Evolutionary conservation across 2,329 filamentous ascomycete species (phyloP), one percentile per base, ranked within the genome.

Genomic region (Lecanicillium sp.): DNA sequence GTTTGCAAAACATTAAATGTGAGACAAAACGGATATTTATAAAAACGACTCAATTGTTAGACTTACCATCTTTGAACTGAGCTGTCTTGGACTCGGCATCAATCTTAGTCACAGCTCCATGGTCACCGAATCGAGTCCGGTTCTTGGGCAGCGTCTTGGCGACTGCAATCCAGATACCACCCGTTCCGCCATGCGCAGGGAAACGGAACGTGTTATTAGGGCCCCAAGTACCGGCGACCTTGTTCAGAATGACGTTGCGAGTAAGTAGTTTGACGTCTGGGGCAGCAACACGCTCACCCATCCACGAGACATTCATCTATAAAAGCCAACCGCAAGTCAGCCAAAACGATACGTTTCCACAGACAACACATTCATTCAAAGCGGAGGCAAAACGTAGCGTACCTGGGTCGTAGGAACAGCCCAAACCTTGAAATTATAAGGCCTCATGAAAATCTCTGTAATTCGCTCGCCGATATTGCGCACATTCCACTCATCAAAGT

Each of bases 341-440:
- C 15, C 7, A 18, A n/a, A 6, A 7, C 15, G 5, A 12, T 33
- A 12, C 12, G 6, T 15, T n/a, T 9, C 11, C 14, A 16, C n/a
- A 32, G 37, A 16, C 19, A 30, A 19, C 3, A 11, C 33, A 29
- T n/a, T n/a, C n/a, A n/a, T n/a, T n/a, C n/a, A n/a, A n/a, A n/a
- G n/a, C n/a, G 14, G 22, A 48, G 5, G 13, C 15, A 6, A 5
- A 11, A 8, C 9, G 13, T 4, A 50, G 29, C 71, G 55, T 71
- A 88, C 85, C 78, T 90, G 89, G 48, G 83, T 90, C 29, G 87
- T 94, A 36, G 88, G 88, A 50, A 95, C 86, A 47, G 87, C 88
- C 88, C 88, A 95, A 56, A 95, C 88, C 70, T 95, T 95, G 78
- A 80, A 95, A 76, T 95, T 95, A 74, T 95, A 95, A 36, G 88